Base-by-base conservation (phyloP, 2,329 filamentous ascomycete species). In the Epichloe sibirici region DNA sequence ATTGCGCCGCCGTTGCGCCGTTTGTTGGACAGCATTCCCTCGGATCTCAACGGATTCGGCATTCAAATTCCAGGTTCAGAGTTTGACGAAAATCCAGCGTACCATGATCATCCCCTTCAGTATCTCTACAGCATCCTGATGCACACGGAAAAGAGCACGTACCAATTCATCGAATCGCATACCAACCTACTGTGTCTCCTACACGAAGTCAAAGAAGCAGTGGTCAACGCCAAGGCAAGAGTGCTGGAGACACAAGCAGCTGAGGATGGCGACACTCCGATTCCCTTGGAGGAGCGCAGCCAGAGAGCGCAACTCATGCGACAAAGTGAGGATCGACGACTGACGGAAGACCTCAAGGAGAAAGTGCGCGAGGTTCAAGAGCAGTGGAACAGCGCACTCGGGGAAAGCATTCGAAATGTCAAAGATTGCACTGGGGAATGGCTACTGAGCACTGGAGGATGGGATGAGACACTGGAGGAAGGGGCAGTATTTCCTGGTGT, bases 151-250 rank as follows among this genome's bases (percentile, higher is more conserved):
- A 95, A 93, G 71, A 90, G 86, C 61, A 91, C 89, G 8, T 94
- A 95, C 63, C 93, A 97, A 66, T 97, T 95, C 69, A 96, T 97
- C 62, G 93, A 97, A 72, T 86, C 83, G 6, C 91, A 97, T 72
- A 91, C 83, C 34, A 96, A 96, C 63, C 74, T 96, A 37, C 75
- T 95, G 25, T 97, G 91, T 63, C 74, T 97, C 39, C 70, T 95
- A 53, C 93, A 96, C 62, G 90, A 96, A 68, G 89, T 95, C 51
- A 88, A 89, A 64, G 88, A 87, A 51, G 84, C 84, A 0, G 82
- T 88, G 2, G 84, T 88, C 63, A 76, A 76, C 46, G 85, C 87
- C 7, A 82, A 82, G 58, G 81, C 81, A 50, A 77, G 81, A 56
- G 73, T 86, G 17, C 74, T 85, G 58, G 84, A 88, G 64, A 79